Base-by-base conservation (phyloP, 2,329 filamentous ascomycete species). In the Xylaria sp. region DNA sequence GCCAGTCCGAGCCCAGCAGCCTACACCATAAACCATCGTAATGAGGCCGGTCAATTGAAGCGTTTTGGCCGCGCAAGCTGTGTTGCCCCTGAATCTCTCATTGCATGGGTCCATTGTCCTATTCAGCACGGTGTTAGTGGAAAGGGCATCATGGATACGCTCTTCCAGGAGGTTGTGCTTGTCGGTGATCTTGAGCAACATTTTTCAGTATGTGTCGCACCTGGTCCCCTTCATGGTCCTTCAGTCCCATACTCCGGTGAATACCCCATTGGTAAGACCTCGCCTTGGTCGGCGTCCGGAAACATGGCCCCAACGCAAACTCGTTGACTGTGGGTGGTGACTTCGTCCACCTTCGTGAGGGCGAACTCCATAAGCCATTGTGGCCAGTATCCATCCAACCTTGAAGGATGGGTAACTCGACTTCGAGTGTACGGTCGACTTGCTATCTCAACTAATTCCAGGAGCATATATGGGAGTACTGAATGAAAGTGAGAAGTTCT, bases 31-130 rank as follows among this genome's bases (percentile, higher is more conserved):
- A 6, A 42, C 37, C 37, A 7, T 5, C 37, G 1, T 42, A 13
- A 42, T 8, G 37, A 68, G 39, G 65, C 63, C 59, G 1, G 51
- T 48, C 4, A 57, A 23, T 6, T 46, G 4, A 11, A 77, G 55
- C 16, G 76, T 76, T 19, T 73, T 70, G 2, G 72, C 67, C 34
- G 66, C 69, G 52, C 75, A 78, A 6, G 72, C 73, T 65, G 63
- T 71, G 52, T 76, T 75, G 3, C 75, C 72, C 57, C 75, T 76
- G 0, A 78, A 63, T 57, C 76, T 70, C 60, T 75, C 70, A 55
- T 73, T 77, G 65, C 76, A 79, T 3, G 76, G 74, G 59, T 79
- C 77, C 76, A 79, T 78, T 6, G 76, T 78, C 4, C 76, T 79
- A 59, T 79, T 79, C 0, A 79, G 67, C 1, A 71, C 72, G 0